Evolutionary conservation across 257 asterid genomes (phyloP).

Genomic region (Salvia miltiorrhiza): DNA sequence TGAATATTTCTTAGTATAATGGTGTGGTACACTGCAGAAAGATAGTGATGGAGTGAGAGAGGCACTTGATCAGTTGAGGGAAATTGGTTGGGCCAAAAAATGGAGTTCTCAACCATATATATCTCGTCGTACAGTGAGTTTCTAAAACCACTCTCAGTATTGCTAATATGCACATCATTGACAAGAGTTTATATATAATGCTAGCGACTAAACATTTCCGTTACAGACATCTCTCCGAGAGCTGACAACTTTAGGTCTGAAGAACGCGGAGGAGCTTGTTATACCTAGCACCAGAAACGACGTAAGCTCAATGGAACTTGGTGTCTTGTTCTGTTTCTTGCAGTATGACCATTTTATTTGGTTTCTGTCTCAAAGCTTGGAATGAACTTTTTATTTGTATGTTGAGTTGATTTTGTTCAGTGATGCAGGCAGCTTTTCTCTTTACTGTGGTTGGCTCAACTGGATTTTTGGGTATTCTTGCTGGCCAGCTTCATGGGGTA

Average conservation of each 20-base stretch:
- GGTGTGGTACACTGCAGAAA: slow-evolving; percentile 40
- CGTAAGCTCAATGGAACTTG: slow-evolving; percentile 48
- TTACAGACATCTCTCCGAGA: slow-evolving; percentile 83
- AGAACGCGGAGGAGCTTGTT: slow-evolving; percentile 89
- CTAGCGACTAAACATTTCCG: slow-evolving; percentile 20
- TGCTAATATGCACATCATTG: not conserved
- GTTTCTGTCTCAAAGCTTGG: not conserved
- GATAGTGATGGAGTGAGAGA: slow-evolving; percentile 77
- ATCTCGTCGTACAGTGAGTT: slow-evolving; percentile 89
- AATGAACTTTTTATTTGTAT: slow-evolving; percentile 19
- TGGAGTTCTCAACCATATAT: slow-evolving; percentile 93
- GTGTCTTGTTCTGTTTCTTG: not conserved
- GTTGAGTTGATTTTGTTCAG: slow-evolving; percentile 72
- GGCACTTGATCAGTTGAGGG: slow-evolving; percentile 82
- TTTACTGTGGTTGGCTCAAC: slow-evolving; percentile 92
- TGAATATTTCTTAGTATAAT: not conserved
- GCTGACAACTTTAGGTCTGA: slow-evolving; percentile 83
- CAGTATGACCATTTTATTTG: not conserved
- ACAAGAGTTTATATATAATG: not conserved
- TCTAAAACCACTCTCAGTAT: slow-evolving; percentile 17
- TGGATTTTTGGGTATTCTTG: slow-evolving; percentile 74
- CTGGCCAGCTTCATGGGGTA: slow-evolving; percentile 99
- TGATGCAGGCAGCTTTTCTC: slow-evolving; percentile 97
- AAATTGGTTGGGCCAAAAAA: slow-evolving; percentile 75
- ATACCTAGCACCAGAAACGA: slow-evolving; percentile 91